phyloP scores from a whole-genome alignment of 177 flowering plant genomes.

The Tripterygium wilfordii region DNA sequence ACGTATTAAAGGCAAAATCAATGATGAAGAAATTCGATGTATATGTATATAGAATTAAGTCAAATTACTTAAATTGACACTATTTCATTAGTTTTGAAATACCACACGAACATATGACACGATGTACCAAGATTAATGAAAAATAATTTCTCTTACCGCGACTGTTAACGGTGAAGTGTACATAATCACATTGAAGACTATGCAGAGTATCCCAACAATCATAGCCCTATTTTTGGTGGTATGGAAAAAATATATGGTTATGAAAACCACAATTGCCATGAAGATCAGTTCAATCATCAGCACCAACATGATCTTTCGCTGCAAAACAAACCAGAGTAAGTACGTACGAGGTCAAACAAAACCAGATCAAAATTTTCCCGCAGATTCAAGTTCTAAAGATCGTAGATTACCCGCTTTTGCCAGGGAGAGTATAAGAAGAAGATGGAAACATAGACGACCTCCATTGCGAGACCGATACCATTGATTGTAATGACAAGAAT shows the following conservation, averaged over 20 bases:
- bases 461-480: conserved; percentile 27
- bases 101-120: too few species aligned
- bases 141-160: conserved; percentile 27
- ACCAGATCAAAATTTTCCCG: background rate
- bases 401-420: conserved; percentile 18
- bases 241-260: conserved; percentile 19
- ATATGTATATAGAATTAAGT: background rate
- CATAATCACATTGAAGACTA: conserved; percentile 34
- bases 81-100: too few species aligned
- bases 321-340: conserved; percentile 2
- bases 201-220: conserved; percentile 28
- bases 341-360: background rate
- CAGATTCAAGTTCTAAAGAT: background rate
- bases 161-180: conserved; percentile 45
- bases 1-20: background rate
- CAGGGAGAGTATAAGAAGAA: conserved; percentile 28
- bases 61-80: too few species aligned
- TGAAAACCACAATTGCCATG: conserved; percentile 17
- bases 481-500: conserved; percentile 39
- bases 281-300: conserved; percentile 25
- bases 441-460: conserved; percentile 24
- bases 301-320: conserved; percentile 25
- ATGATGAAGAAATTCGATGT: background rate
- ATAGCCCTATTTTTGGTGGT: conserved; percentile 21
- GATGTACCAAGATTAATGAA: too few species aligned